phyloP scores from a whole-genome alignment of 1,284 basidiomycete species.

The Leucoagaricus sp. region DNA sequence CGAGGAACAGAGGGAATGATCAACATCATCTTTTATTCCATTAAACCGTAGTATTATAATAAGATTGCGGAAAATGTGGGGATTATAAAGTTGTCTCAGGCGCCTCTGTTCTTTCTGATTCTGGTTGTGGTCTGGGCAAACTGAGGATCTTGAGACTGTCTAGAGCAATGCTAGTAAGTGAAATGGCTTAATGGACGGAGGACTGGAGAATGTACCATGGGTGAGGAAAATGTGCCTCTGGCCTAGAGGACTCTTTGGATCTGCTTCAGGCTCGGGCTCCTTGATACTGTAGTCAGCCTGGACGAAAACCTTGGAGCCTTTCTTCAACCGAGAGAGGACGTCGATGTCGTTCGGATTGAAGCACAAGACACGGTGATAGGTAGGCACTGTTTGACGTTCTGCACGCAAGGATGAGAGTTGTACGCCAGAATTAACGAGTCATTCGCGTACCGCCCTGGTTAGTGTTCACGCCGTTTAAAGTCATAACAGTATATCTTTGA shows the following conservation, averaged over 20 bases:
- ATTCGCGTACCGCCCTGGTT: conserved; percentile 5
- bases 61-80: neutral
- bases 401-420: conserved; percentile 1
- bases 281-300: conserved; percentile 75
- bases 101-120: neutral
- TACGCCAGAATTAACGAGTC: neutral
- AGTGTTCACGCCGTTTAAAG: conserved; percentile 54
- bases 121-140: neutral
- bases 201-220: conserved; percentile 54
- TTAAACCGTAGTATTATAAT: neutral
- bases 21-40: neutral
- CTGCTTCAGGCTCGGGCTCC: conserved; percentile 64
- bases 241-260: conserved; percentile 62
- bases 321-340: conserved; percentile 63
- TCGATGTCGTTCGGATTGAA: conserved; percentile 60
- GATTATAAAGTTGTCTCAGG: neutral
- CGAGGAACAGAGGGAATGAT: neutral
- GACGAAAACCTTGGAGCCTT: conserved; percentile 74
- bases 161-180: neutral
- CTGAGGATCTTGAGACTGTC: conserved; percentile 7
- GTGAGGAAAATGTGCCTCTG: conserved; percentile 79
- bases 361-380: conserved; percentile 76
- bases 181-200: neutral
- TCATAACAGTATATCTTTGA: conserved; percentile 69
- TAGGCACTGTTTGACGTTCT: conserved; percentile 62